Percentiles rank a stretch among this genome's conserved stretches.
Evolutionary conservation across 176 grass and related monocot species (phyloP).

Genomic region (Bothriochloa decipiens): DNA sequence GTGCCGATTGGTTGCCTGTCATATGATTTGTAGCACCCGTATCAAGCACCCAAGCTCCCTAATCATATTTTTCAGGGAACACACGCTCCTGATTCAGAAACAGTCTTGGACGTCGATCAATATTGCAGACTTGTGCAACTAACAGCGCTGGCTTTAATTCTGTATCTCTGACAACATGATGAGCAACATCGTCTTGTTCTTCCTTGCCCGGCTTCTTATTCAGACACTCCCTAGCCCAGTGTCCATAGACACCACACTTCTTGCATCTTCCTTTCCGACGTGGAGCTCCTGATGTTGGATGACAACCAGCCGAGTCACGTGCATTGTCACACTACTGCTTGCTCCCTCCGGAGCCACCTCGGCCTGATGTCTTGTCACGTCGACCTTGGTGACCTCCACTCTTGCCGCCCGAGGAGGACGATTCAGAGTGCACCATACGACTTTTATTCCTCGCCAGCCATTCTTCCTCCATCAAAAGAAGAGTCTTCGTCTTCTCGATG

Average conservation of each 20-base stretch:
- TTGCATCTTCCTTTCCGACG: neutral
- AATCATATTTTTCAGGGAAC: neutral
- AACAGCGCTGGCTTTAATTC: neutral
- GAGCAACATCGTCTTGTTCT: neutral
- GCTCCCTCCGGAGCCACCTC: too few species aligned
- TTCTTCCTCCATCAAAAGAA: neutral
- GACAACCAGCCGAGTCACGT: neutral
- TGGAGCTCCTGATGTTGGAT: neutral
- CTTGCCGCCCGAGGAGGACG: too few species aligned
- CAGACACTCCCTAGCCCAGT: neutral
- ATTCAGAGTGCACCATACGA: too few species aligned
- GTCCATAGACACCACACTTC: neutral
- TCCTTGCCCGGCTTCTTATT: neutral
- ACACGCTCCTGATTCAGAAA: neutral
- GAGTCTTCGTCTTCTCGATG: too few species aligned
- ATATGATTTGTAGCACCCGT: neutral
- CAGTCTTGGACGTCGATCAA: neutral
- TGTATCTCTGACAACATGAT: neutral
- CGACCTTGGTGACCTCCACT: too few species aligned
- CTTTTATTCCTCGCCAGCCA: neutral
- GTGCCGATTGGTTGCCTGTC: neutral
- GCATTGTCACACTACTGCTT: neutral
- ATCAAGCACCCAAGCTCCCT: neutral
- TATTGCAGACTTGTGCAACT: neutral
- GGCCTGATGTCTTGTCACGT: too few species aligned